These are phyloP conservation scores for Cladosporium sp. DNA, from an alignment of 2,329 filamentous ascomycete species.

Conservation along the genomic window DNA sequence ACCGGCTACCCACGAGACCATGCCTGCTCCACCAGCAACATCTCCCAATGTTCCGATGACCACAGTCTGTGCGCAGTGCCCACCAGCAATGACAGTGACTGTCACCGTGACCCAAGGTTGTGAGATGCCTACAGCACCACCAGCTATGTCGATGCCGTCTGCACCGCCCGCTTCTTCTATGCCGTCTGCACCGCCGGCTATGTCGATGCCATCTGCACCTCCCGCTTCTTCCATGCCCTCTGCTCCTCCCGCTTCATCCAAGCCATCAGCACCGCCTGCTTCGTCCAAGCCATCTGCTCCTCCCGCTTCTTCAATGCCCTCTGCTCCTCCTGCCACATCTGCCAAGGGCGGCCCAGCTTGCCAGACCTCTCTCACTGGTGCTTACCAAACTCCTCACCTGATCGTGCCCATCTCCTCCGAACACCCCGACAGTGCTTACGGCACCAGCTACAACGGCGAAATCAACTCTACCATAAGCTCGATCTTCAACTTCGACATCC, in stretches of 20 bases:
- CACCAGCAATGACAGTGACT: no score
- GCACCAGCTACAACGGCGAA: slow-evolving; percentile 37
- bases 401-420: slow-evolving; percentile 35
- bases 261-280: neutral
- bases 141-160: neutral
- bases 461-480: slow-evolving; percentile 37
- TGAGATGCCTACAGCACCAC: neutral
- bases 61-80: no score
- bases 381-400: slow-evolving; percentile 35
- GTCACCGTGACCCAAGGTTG: no score
- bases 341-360: slow-evolving; percentile 15
- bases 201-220: neutral
- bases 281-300: neutral
- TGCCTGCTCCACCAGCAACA: neutral
- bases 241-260: neutral
- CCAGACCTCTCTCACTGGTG: slow-evolving; percentile 29
- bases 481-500: slow-evolving; percentile 47
- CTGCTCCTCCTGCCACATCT: slow-evolving; percentile 7
- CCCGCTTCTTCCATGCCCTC: neutral
- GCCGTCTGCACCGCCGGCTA: neutral
- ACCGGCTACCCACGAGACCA: neutral
- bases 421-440: slow-evolving; percentile 37
- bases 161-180: neutral
- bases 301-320: neutral
- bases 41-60: no score